Evolutionary conservation across 352 stramenopile genomes (phyloP), one percentile per base, ranked within the genome.

Genomic region (Globisporangium nagaii): DNA sequence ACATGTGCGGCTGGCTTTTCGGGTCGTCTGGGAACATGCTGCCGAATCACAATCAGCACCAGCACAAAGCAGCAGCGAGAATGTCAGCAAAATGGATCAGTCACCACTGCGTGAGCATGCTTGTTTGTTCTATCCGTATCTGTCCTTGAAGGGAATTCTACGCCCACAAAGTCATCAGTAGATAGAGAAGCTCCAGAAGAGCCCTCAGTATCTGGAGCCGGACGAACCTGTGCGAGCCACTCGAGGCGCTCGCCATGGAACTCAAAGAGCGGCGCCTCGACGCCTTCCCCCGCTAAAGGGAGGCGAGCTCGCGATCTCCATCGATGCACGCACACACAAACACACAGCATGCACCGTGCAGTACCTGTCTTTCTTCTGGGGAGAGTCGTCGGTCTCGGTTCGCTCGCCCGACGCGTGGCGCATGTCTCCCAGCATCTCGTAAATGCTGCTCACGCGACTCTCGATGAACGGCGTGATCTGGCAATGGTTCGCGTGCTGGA

Each of bases 91-190:
- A n/a, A n/a, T n/a, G n/a, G n/a, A n/a, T n/a, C n/a, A n/a, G n/a
- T n/a, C n/a, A n/a, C n/a, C n/a, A n/a, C n/a, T n/a, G n/a, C n/a
- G n/a, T n/a, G n/a, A n/a, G n/a, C n/a, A n/a, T n/a, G n/a, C n/a
- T n/a, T 27, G 37, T 44, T 30, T 92, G 79, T 92, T 65, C 71
- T 58, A 88, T 86, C 80, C 80, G 83, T 93, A 93, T 91, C 83
- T 93, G 83, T 93, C 83, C 80, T 93, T 86, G 64, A 68, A 69
- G 60, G 79, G 68, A 86, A 87, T 93, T 88, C 83, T 93, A 89
- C 60, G 61, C 79, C 69, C 64, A 47, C 66, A 87, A 93, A 88
- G 83, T 93, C 83, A 93, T 90, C 83, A 93, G 78, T 54, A 90
- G 76, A 89, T 75, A 67, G 53, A 56, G 39, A 35, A 35, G 17